Evolutionary conservation across 768 basidiomycete species (phyloP), one percentile per base, ranked within the genome.

Genomic region (Imleria badia): DNA sequence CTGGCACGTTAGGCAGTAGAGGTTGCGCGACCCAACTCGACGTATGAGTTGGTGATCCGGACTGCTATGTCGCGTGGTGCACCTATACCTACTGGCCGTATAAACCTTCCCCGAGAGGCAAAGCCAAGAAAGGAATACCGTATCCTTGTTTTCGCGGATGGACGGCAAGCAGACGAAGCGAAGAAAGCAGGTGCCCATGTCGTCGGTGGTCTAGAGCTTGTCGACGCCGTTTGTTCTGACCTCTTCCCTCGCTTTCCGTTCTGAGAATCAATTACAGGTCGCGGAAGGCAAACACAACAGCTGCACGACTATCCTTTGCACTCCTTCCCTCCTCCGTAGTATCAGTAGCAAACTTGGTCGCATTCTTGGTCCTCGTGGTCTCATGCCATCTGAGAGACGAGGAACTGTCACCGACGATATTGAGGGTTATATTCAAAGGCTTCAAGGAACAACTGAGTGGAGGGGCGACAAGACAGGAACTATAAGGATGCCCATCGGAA

Each of bases 331-430:
- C 64, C 82, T 94, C 50, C 81, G 84, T 42, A 73, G 84, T 31
- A 91, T 98, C 57, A 86, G 88, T 13, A 84, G 89, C 6, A 86
- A 82, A 64, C 79, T 98, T 3, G 94, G 84, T 70, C 74, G 91
- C 74, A 73, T 88, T 71, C 76, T 90, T 73, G 85, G 96, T 62
- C 95, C 94, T 39, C 84, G 91, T 48, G 96, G 96, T 52, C 75
- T 98, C 42, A 97, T 99, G 95, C 97, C 97, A 12, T 89, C 91
- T 8, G 91, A 89, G 58, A 86, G 94, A 69, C 81, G 94, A 53
- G 97, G 97, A 6, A 95, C 95, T 1, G 96, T 98, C 19, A 91
- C 92, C 2, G 90, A 94, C 46, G 92, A 98, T 55, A 78, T 98
- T 39, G 86, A 79, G 14, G 85, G 84, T 13, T 95, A 89, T 59